Conservation (phyloP, 2,329 filamentous ascomycete genomes). For the Lomentospora prolificans region DNA sequence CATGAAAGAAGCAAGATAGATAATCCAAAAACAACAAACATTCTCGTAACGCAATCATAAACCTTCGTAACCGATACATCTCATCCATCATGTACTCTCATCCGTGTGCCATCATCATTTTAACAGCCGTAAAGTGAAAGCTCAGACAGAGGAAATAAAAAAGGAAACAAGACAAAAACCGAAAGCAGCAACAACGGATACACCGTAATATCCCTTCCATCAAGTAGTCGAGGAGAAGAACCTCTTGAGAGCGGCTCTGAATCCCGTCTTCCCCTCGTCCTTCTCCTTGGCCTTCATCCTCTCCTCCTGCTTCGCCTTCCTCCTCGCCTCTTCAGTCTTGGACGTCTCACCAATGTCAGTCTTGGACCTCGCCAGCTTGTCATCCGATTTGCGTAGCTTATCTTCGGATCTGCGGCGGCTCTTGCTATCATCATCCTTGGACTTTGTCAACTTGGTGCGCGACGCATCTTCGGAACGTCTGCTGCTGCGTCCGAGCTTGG, state of each 20-base stretch:
- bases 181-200: neutral
- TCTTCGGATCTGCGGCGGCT: conserved; percentile 2
- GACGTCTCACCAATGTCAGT: conserved; percentile 4
- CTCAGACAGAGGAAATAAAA: neutral
- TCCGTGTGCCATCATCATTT: neutral
- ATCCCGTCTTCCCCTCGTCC: conserved; percentile 10
- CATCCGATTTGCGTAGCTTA: neutral
- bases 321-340: conserved; percentile 9
- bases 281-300: conserved; percentile 12
- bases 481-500: neutral
- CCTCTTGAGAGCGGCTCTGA: conserved; percentile 11
- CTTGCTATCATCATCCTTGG: neutral
- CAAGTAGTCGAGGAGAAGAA: conserved; percentile 9
- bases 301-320: conserved; percentile 11
- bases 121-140: neutral
- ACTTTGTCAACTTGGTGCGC: neutral
- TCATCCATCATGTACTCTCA: neutral
- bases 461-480: conserved; percentile 2
- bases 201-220: conserved; percentile 5
- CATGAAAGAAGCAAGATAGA: neutral
- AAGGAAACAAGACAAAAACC: conserved; percentile 8
- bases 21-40: neutral
- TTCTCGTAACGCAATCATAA: neutral
- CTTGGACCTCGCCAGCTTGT: conserved; percentile 10
- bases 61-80: neutral